These are phyloP conservation scores for Hirsutella rhossiliensis DNA, from an alignment of 2,329 filamentous ascomycete genomes.

Conservation along the genomic window DNA sequence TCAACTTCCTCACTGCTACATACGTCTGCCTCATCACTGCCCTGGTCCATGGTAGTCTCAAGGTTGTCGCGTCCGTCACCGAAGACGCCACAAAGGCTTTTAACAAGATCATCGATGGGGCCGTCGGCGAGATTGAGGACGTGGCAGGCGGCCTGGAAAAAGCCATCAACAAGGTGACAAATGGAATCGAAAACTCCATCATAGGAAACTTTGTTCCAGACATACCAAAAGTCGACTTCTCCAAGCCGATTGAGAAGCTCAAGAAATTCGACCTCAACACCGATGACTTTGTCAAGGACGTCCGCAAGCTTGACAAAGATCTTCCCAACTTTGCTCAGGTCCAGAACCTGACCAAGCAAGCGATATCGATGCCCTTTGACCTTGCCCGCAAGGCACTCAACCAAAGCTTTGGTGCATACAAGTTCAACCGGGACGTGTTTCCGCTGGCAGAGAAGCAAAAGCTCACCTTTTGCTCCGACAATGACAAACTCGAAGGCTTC, in stretches of 20 bases:
- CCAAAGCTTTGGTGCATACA: conserved; percentile 57
- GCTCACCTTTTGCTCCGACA: conserved; percentile 79
- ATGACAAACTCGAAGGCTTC: conserved; percentile 71
- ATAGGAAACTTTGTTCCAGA: conserved; percentile 34
- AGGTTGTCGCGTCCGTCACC: conserved; percentile 46
- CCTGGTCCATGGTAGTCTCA: conserved; percentile 66
- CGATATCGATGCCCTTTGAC: conserved; percentile 71
- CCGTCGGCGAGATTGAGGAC: conserved; percentile 47
- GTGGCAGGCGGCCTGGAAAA: conserved; percentile 36
- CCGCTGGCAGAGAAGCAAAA: conserved; percentile 74
- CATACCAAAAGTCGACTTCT: conserved; percentile 49
- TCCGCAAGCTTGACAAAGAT: conserved; percentile 62
- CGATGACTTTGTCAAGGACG: conserved; percentile 51
- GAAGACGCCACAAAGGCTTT: conserved; percentile 39
- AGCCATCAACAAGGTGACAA: conserved; percentile 37
- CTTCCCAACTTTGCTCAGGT: conserved; percentile 78
- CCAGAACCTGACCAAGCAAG: conserved; percentile 65
- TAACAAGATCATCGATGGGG: conserved; percentile 36
- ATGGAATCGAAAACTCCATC: conserved; percentile 30
- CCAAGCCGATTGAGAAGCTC: conserved; percentile 50
- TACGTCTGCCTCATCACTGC: conserved; percentile 85
- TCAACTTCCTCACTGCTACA: conserved; percentile 82
- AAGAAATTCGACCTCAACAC: conserved; percentile 57
- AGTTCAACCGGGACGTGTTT: conserved; percentile 66
- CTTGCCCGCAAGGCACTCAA: conserved; percentile 65